These are phyloP conservation scores for Punica granatum DNA, from an alignment of 345 rosid species.

Conservation along the genomic window DNA sequence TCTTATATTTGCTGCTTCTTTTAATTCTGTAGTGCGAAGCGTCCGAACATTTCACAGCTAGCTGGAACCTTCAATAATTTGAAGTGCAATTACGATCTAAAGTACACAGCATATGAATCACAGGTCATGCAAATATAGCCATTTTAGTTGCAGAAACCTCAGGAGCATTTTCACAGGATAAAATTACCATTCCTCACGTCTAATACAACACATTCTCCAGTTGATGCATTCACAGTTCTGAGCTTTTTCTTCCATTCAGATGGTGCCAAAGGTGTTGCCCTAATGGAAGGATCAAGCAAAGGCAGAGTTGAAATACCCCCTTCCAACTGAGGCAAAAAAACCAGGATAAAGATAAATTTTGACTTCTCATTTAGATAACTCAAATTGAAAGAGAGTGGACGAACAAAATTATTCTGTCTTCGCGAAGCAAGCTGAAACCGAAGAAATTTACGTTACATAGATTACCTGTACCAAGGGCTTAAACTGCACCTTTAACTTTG, in stretches of 20 bases:
- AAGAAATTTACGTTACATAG: background rate
- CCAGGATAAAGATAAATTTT: background rate
- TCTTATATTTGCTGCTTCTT: background rate
- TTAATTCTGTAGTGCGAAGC: too few relatives aligned
- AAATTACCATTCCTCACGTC: conserved; percentile 87
- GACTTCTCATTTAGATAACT: background rate
- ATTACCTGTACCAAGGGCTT: conserved; percentile 92
- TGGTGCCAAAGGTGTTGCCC: conserved; percentile 71
- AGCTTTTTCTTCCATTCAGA: conserved; percentile 76
- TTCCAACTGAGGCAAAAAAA: conserved; percentile 45
- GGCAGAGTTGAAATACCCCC: conserved; percentile 86
- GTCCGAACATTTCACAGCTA: too few relatives aligned
- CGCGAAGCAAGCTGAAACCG: conserved; percentile 2
- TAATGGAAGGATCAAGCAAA: conserved; percentile 56
- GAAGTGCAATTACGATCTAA: background rate
- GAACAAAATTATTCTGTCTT: background rate
- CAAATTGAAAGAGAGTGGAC: background rate
- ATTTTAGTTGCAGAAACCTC: background rate
- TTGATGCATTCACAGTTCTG: conserved; percentile 31
- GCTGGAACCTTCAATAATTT: background rate
- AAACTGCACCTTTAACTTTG: conserved; percentile 73
- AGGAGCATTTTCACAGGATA: background rate
- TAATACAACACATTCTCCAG: conserved; percentile 41
- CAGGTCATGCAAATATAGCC: background rate
- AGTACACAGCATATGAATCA: background rate